Percentiles rank a stretch among this genome's conserved stretches.
Evolutionary conservation across 352 stramenopile species (phyloP).

Genomic region (Phytophthora cactorum): DNA sequence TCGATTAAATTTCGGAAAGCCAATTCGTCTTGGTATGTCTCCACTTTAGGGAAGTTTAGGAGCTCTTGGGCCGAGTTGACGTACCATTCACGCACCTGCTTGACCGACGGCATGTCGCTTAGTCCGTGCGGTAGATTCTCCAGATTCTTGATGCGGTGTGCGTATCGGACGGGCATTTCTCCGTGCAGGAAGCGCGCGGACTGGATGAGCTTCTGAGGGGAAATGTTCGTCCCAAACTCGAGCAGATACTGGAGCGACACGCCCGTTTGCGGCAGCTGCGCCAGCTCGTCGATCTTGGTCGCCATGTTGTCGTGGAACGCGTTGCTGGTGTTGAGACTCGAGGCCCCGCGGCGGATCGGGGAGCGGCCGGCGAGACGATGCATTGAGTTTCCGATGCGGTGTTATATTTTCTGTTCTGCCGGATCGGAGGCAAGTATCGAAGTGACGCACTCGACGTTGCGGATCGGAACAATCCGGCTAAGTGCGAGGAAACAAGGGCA

Average conservation of each 20-base stretch:
- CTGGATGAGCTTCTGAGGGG: constrained; percentile 87
- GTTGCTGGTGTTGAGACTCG: constrained; percentile 16
- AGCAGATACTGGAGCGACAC: constrained; percentile 90
- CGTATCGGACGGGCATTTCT: constrained; percentile 98
- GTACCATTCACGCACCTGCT: constrained; percentile 98
- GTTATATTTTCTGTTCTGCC: background rate
- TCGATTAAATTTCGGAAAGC: constrained; percentile 95
- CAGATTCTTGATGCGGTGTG: constrained; percentile 95
- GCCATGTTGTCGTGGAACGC: constrained; percentile 53
- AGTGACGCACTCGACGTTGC: constrained; percentile 17
- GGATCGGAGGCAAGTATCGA: constrained; percentile 9
- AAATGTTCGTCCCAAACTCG: constrained; percentile 87
- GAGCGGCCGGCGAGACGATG: constrained; percentile 13
- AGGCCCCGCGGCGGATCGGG: constrained; percentile 14
- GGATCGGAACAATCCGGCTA: background rate
- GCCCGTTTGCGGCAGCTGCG: constrained; percentile 78
- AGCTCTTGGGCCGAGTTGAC: constrained; percentile 97
- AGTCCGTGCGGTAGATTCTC: constrained; percentile 95
- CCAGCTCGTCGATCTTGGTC: constrained; percentile 73
- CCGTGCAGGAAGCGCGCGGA: constrained; percentile 97
- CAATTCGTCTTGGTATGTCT: constrained; percentile 89
- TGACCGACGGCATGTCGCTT: constrained; percentile 93
- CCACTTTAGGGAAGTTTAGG: constrained; percentile 81
- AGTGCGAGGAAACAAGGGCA: constrained; percentile 1
- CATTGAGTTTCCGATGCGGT: constrained; percentile 3